Conservation (phyloP, 2,329 filamentous ascomycete genomes). For the Tolypocladium ophioglossoides region DNA sequence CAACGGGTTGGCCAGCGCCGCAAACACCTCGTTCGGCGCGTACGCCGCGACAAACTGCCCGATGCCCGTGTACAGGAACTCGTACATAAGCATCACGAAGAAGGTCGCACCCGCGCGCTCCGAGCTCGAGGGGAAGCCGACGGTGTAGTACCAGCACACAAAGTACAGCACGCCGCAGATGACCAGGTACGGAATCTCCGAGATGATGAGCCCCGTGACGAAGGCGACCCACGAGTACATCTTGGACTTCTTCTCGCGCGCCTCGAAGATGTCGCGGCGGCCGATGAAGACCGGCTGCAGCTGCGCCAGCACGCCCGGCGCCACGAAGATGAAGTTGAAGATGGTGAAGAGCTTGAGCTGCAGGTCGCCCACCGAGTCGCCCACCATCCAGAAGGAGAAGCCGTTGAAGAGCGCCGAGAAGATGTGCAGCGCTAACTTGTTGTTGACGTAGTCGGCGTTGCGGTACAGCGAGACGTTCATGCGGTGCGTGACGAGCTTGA, state of each 20-base stretch:
- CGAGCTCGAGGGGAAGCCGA: slow-evolving; percentile 34
- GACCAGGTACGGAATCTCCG: slow-evolving; percentile 34
- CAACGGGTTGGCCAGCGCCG: slow-evolving; percentile 45
- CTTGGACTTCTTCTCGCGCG: slow-evolving; percentile 49
- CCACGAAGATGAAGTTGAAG: slow-evolving; percentile 55
- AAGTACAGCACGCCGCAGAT: slow-evolving; percentile 37
- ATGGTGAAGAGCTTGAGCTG: slow-evolving; percentile 48
- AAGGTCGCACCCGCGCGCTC: slow-evolving; percentile 39
- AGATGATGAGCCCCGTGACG: slow-evolving; percentile 39
- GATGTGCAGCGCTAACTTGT: slow-evolving; percentile 49
- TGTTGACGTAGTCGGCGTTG: slow-evolving; percentile 56
- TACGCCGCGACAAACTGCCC: slow-evolving; percentile 55
- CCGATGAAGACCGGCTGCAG: slow-evolving; percentile 49
- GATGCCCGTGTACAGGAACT: slow-evolving; percentile 49
- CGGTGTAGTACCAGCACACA: slow-evolving; percentile 48
- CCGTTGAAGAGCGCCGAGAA: slow-evolving; percentile 47
- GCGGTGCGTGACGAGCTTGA: slow-evolving; percentile 53
- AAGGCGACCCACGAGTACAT: slow-evolving; percentile 52
- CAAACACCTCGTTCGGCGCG: slow-evolving; percentile 49
- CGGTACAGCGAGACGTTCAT: slow-evolving; percentile 53
- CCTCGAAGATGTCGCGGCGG: slow-evolving; percentile 46
- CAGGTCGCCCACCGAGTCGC: slow-evolving; percentile 36
- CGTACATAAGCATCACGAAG: slow-evolving; percentile 47
- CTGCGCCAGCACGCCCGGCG: slow-evolving; percentile 46
- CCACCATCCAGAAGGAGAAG: slow-evolving; percentile 51